phyloP scores from a whole-genome alignment of 768 basidiomycete species.

The Macrolepiota fuliginosa region DNA sequence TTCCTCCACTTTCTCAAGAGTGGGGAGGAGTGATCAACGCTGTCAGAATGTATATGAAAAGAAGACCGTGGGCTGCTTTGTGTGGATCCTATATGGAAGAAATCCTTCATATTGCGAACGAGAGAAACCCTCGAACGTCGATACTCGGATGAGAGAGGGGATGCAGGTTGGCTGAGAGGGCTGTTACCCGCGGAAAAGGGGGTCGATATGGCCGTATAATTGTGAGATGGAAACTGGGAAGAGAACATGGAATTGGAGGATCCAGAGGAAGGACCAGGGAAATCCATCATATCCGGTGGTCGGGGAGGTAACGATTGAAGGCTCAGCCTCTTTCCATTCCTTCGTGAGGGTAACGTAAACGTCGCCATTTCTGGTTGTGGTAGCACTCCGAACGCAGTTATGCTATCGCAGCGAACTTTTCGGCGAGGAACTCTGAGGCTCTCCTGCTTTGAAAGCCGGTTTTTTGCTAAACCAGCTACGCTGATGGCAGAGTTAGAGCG shows the following conservation, averaged over 20 bases:
- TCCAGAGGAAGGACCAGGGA: slow-evolving; percentile 3
- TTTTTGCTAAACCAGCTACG: slow-evolving; percentile 61
- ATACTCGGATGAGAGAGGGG: slow-evolving; percentile 29
- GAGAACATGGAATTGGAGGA: neutral
- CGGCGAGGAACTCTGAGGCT: slow-evolving; percentile 66
- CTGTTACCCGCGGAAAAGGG: neutral
- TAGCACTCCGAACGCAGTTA: slow-evolving; percentile 30
- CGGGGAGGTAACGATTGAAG: slow-evolving; percentile 25
- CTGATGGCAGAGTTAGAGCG: slow-evolving; percentile 60
- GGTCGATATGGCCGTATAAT: neutral
- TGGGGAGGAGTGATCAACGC: neutral
- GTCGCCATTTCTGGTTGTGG: slow-evolving; percentile 22
- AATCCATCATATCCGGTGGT: neutral
- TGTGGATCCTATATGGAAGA: slow-evolving; percentile 49
- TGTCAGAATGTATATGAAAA: neutral
- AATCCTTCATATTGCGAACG: slow-evolving; percentile 58
- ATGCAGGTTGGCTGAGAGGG: slow-evolving; percentile 3
- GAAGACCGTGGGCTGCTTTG: neutral
- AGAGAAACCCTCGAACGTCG: slow-evolving; percentile 40
- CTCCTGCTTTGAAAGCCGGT: slow-evolving; percentile 62
- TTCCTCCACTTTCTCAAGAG: slow-evolving; percentile 1
- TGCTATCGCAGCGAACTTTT: slow-evolving; percentile 38
- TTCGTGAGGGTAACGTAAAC: slow-evolving; percentile 20
- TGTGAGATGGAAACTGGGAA: neutral
- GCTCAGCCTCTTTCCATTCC: slow-evolving; percentile 34